These are phyloP conservation scores for Sugiyamaella neomexicana DNA, from an alignment of 1,139 yeast species.

Conservation along the genomic window DNA sequence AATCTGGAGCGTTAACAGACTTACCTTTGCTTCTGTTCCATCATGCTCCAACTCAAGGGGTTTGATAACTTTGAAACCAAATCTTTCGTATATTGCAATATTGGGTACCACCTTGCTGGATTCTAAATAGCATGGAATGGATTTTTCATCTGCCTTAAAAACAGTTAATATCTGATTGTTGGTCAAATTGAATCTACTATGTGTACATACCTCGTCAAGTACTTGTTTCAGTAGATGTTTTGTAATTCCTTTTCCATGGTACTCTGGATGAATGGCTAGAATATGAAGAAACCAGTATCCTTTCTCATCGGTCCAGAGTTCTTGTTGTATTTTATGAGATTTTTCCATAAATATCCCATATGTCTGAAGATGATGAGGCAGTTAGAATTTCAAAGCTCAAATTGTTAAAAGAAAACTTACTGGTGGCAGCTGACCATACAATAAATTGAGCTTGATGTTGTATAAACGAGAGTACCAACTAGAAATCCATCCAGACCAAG, in stretches of 20 bases:
- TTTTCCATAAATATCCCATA: background rate
- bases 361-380: background rate
- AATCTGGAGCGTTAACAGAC: background rate
- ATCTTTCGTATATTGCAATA: conserved; percentile 12
- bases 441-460: background rate
- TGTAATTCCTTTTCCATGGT: conserved; percentile 14
- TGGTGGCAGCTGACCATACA: background rate
- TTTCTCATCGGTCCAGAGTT: conserved; percentile 1
- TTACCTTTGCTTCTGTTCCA: background rate
- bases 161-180: background rate
- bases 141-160: conserved; percentile 4
- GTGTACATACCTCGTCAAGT: conserved; percentile 9
- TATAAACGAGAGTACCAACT: background rate
- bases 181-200: background rate
- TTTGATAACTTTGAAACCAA: conserved; percentile 8
- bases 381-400: background rate
- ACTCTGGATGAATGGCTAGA: conserved; percentile 8
- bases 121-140: conserved; percentile 8
- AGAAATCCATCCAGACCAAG: background rate
- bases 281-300: conserved; percentile 13
- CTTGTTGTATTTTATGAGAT: background rate
- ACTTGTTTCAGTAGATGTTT: background rate
- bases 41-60: background rate
- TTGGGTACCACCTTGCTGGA: conserved; percentile 12
- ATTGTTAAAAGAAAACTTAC: background rate